These are phyloP conservation scores for Vachellia collinsii DNA, from an alignment of 306 rosid genomes.

Conservation along the genomic window DNA sequence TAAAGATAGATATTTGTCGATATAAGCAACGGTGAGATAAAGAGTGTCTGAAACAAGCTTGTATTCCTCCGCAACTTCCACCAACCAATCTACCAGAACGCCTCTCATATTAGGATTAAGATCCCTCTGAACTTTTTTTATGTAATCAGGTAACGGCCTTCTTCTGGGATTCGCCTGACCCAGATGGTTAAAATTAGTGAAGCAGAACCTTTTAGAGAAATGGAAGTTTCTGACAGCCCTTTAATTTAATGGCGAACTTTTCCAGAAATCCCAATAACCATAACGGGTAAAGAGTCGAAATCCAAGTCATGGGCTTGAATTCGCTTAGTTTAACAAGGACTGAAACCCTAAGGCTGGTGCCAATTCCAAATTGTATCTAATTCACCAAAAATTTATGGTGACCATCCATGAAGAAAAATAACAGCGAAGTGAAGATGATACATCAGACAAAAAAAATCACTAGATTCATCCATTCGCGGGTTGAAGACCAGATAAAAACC, in stretches of 20 bases:
- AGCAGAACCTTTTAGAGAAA: not conserved
- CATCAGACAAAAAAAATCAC: not conserved
- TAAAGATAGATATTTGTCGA: slow-evolving; percentile 71
- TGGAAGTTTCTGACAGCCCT: not conserved
- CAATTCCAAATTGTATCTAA: not conserved
- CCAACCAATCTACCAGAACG: slow-evolving; percentile 86
- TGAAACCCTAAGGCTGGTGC: not conserved
- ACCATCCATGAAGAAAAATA: not conserved
- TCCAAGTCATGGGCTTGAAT: not conserved
- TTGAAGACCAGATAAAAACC: not conserved
- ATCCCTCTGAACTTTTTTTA: slow-evolving; percentile 73
- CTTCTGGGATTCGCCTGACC: slow-evolving; percentile 66
- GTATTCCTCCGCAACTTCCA: slow-evolving; percentile 89
- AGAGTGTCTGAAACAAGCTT: slow-evolving; percentile 78
- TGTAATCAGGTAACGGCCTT: slow-evolving; percentile 67
- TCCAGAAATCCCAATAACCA: not conserved
- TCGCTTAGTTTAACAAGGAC: not conserved
- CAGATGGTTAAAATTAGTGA: not conserved
- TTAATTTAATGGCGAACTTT: not conserved
- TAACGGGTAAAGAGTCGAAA: not conserved
- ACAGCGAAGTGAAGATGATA: not conserved
- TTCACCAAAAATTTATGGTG: not conserved
- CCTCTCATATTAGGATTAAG: slow-evolving; percentile 77
- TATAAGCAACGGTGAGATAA: slow-evolving; percentile 58
- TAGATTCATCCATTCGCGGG: not conserved